Evolutionary conservation across 257 asterid genomes (phyloP), one percentile per base, ranked within the genome.

Genomic region (Lycium barbarum): DNA sequence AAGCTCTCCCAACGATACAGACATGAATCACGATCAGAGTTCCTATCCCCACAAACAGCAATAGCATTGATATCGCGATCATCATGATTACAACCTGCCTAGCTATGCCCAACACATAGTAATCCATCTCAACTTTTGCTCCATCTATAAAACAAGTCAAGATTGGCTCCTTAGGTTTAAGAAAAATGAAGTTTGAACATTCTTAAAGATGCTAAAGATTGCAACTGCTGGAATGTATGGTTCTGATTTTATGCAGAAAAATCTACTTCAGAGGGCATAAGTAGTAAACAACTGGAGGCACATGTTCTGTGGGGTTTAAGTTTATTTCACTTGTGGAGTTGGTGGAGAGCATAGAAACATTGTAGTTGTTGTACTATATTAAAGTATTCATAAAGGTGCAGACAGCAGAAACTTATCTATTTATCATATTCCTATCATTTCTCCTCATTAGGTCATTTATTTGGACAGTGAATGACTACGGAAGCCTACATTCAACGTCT

Each of bases 1-100:
- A 80, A 1, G 92, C 85, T 87, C 95, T 88, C 84, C 97, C 94
- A 15, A 92, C 95, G 0, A 95, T 62, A 81, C 98, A 95, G 9
- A 90, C 88, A 59, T 93, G 98, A 88, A 95, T 90, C 26, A 93
- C 65, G n/a, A 95, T 82, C 1, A 92, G 79, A 55, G 89, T 18
- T 2, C 91, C 92, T 45, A 95, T 89, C 9, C 94, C 98, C 1
- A 91, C 59, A 79, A 90, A 91, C 6, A 95, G 89, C 33, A 95
- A 15, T 10, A 89, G 43, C 51, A 91, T 55, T 20, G 97, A 92
- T 35, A 93, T 83, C 38, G 89, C 86, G 6, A 93, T 90, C 15
- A 90, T 91, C 98, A 95, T 92, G 47, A 26, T 86, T 11, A 83
- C 33, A 1, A 88, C 86, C 79, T 88, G 81, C 0, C 86, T 84